Percentiles rank a stretch among this genome's conserved stretches.
Evolutionary conservation across 371 early-diverging fungal species (phyloP).

Genomic region (Mucor circinelloides): DNA sequence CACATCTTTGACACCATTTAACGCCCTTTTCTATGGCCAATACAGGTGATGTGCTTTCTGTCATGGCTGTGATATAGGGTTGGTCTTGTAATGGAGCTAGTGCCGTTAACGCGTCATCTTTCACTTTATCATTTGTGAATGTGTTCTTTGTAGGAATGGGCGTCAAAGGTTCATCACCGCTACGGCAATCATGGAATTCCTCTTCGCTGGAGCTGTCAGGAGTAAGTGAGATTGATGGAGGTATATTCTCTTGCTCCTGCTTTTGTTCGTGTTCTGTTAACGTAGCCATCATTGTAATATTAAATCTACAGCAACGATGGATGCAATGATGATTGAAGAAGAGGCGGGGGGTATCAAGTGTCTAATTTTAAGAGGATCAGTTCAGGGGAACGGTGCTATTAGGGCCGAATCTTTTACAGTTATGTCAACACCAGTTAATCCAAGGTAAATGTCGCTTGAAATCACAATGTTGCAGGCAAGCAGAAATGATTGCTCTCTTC

Average conservation of each 20-base stretch:
- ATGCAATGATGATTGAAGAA: background rate
- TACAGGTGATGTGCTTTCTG: background rate
- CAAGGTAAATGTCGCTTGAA: background rate
- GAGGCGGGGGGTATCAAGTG: background rate
- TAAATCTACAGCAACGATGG: background rate
- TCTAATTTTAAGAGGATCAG: background rate
- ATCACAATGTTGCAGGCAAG: background rate
- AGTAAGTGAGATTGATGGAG: background rate
- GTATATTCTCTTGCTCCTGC: conserved; percentile 11
- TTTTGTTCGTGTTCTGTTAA: background rate
- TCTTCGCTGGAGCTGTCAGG: background rate
- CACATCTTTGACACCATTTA: conserved; percentile 30
- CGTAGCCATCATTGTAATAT: background rate
- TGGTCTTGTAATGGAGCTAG: background rate
- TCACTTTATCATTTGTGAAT: background rate
- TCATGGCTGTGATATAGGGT: background rate
- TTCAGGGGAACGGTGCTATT: background rate
- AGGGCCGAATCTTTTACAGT: background rate
- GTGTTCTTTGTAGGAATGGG: conserved; percentile 1
- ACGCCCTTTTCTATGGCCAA: background rate
- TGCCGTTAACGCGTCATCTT: background rate
- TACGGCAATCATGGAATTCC: background rate
- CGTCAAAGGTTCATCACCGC: background rate
- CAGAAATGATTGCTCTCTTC: background rate
- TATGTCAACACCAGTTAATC: background rate